Conservation (phyloP, 768 basidiomycete genomes). For the Mycena albidolilacea region DNA sequence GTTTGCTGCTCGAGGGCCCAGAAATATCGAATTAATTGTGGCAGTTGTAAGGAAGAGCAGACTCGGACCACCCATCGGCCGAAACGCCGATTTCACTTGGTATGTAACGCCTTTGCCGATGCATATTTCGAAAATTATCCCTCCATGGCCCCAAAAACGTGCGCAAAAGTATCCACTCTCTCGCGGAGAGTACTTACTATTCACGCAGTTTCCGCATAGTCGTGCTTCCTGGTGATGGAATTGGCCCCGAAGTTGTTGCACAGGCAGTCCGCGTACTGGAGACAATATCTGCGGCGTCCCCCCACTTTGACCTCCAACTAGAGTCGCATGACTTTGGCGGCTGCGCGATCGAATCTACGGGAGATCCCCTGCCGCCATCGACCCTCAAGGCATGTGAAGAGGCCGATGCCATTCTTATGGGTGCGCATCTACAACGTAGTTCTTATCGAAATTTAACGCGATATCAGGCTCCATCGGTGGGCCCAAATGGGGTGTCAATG, state of each 20-base stretch:
- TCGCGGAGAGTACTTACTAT: slow-evolving; percentile 8
- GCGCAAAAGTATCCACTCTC: slow-evolving; percentile 20
- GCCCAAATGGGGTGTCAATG: slow-evolving; percentile 97
- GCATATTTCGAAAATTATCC: not conserved
- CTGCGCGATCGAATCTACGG: slow-evolving; percentile 89
- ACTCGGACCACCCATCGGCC: not conserved
- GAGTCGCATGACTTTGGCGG: slow-evolving; percentile 90
- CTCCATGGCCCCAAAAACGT: slow-evolving; percentile 65
- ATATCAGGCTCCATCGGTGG: slow-evolving; percentile 92
- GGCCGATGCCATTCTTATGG: slow-evolving; percentile 97
- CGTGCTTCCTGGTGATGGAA: slow-evolving; percentile 96
- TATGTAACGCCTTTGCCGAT: not conserved
- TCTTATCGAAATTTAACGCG: not conserved
- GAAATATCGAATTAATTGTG: no score
- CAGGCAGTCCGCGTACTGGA: slow-evolving; percentile 91
- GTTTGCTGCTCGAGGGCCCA: no score
- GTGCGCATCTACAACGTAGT: slow-evolving; percentile 57
- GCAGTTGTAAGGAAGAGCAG: no score
- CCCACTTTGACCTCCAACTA: slow-evolving; percentile 80
- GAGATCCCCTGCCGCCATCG: slow-evolving; percentile 87
- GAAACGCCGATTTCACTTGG: not conserved
- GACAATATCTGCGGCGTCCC: slow-evolving; percentile 71
- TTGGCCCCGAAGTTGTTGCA: slow-evolving; percentile 93
- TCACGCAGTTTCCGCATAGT: slow-evolving; percentile 84
- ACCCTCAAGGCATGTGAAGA: slow-evolving; percentile 92